These are phyloP conservation scores for Petasospora rhodanensis DNA, from an alignment of 1,139 yeast genomes.

Conservation along the genomic window DNA sequence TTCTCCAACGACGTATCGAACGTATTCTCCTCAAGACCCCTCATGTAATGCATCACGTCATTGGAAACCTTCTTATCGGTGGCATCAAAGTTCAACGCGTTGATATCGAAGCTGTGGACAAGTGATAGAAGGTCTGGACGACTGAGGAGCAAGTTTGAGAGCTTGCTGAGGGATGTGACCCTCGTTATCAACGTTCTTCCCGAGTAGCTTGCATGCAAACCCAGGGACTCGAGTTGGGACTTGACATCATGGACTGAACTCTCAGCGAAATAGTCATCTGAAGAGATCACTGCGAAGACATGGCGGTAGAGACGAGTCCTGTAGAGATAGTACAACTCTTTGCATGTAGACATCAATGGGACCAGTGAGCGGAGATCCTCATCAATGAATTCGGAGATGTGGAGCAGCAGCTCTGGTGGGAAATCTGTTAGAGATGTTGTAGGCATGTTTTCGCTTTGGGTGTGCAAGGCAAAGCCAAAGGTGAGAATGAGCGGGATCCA, in stretches of 20 bases:
- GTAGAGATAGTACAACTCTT: constrained; percentile 8
- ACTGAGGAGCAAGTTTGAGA: constrained; percentile 3
- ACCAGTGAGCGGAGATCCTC: constrained; percentile 1
- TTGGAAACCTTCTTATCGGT: constrained; percentile 6
- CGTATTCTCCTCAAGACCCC: constrained; percentile 1
- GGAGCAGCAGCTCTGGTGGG: constrained; percentile 11
- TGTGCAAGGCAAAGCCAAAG: no score
- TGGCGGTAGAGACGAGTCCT: constrained; percentile 6
- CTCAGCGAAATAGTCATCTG: constrained; percentile 6
- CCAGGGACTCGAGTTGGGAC: neutral
- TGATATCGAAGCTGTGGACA: constrained; percentile 5
- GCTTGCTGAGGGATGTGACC: constrained; percentile 1
- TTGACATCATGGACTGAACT: neutral
- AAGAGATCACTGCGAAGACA: constrained; percentile 8
- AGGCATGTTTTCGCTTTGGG: no score
- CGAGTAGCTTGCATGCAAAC: neutral
- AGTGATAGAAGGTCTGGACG: constrained; percentile 5
- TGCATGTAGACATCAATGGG: constrained; percentile 7
- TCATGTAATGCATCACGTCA: constrained; percentile 3
- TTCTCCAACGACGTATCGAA: constrained; percentile 1
- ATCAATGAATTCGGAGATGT: constrained; percentile 3
- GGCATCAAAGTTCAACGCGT: constrained; percentile 10
- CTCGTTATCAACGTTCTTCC: constrained; percentile 7
- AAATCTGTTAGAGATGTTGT: constrained; percentile 1
- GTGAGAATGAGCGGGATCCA: no score